phyloP scores from a whole-genome alignment of 2,329 filamentous ascomycete genomes.

The Ophiostoma sp. region DNA sequence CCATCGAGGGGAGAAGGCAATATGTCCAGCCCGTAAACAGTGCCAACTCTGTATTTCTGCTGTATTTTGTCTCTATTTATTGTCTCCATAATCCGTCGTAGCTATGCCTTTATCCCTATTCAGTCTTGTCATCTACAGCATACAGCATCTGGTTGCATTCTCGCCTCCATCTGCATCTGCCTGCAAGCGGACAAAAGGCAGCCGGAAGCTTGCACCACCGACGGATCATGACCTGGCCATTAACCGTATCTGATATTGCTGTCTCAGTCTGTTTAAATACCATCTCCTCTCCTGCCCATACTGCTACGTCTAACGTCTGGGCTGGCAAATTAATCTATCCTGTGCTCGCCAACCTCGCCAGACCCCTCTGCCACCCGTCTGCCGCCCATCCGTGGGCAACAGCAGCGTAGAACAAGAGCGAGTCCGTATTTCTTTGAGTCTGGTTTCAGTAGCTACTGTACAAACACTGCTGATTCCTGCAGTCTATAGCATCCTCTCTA shows the following conservation, averaged over 20 bases:
- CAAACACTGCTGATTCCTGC: neutral
- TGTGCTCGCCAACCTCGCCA: conserved; percentile 14
- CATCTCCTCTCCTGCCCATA: neutral
- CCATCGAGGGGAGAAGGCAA: conserved; percentile 28
- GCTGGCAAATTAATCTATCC: neutral
- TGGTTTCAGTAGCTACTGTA: neutral
- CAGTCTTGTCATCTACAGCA: neutral
- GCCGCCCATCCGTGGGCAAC: conserved; percentile 20
- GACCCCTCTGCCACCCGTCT: conserved; percentile 4
- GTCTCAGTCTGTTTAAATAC: conserved; percentile 15
- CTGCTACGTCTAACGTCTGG: neutral
- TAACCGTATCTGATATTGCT: conserved; percentile 14
- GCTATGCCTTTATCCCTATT: neutral
- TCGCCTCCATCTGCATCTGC: neutral
- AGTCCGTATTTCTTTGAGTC: neutral
- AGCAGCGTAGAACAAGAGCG: conserved; percentile 13
- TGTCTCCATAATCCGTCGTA: neutral
- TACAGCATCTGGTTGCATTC: too few species aligned
- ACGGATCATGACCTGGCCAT: conserved; percentile 21
- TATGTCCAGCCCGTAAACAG: neutral
- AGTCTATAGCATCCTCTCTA: neutral
- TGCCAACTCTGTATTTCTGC: neutral
- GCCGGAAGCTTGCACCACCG: conserved; percentile 25
- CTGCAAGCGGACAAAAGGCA: conserved; percentile 18
- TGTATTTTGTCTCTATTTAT: neutral